Evolutionary conservation across 2,329 filamentous ascomycete species (phyloP).

Genomic region (Pseudocercospora vitis): DNA sequence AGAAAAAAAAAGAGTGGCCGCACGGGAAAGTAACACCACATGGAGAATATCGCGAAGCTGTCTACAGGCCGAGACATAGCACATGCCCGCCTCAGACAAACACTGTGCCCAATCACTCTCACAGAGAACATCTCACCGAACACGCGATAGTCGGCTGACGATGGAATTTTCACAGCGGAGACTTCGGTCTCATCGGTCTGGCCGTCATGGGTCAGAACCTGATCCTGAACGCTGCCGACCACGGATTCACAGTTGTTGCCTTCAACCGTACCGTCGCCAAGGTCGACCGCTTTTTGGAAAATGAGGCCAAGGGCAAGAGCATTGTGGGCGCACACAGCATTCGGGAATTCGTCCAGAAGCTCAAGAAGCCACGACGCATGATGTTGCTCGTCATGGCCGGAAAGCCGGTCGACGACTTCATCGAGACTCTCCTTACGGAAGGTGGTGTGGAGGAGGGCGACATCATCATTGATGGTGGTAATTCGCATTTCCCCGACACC

Average conservation of each 20-base stretch:
- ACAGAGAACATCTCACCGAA: neutral
- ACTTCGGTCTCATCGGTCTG: constrained; percentile 57
- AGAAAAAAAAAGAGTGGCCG: too few relatives aligned
- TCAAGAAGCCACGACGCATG: constrained; percentile 94
- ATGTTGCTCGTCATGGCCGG: constrained; percentile 99
- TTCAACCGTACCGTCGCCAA: constrained; percentile 99
- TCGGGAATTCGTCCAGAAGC: constrained; percentile 92
- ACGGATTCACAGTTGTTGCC: constrained; percentile 89
- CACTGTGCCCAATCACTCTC: neutral
- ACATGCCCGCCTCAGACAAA: neutral
- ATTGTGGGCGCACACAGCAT: constrained; percentile 90
- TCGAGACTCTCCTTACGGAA: constrained; percentile 76
- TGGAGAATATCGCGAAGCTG: too few relatives aligned
- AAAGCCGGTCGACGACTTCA: constrained; percentile 97
- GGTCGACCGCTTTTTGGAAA: constrained; percentile 68
- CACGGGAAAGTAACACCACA: too few relatives aligned
- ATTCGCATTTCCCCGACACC: constrained; percentile 99
- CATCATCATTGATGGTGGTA: constrained; percentile 99
- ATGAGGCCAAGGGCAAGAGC: constrained; percentile 70
- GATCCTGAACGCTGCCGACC: constrained; percentile 57
- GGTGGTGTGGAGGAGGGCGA: constrained; percentile 76
- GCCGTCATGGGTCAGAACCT: constrained; percentile 56
- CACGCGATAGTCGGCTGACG: constrained; percentile 23
- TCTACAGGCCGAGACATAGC: too few relatives aligned
- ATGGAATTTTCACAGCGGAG: constrained; percentile 42